A percentile compares a stretch with the other conserved stretches of the same genome.
Conservation (phyloP, 2,329 filamentous ascomycete species). For the Arthroderma uncinatum region DNA sequence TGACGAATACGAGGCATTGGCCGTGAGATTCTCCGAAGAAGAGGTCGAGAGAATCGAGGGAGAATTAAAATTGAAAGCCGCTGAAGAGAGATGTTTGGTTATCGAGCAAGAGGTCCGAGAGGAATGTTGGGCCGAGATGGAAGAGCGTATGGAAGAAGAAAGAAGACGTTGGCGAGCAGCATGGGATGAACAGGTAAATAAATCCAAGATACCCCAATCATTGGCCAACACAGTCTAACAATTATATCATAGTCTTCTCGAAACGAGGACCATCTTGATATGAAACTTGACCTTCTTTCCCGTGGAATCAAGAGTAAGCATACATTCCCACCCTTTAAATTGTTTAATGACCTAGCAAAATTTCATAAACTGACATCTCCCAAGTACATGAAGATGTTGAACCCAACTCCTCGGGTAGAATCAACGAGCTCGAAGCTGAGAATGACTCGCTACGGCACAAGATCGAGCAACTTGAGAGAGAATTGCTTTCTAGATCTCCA, state of each 20-base stretch:
- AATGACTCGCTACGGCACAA: conserved; percentile 59
- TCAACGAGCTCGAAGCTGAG: conserved; percentile 57
- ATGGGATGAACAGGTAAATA: conserved; percentile 57
- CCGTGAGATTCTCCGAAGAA: conserved; percentile 58
- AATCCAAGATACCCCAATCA: neutral
- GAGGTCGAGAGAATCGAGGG: conserved; percentile 57
- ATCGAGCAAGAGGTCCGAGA: conserved; percentile 79
- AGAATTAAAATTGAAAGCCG: conserved; percentile 60
- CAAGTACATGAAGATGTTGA: conserved; percentile 39
- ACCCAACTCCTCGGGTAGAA: conserved; percentile 44
- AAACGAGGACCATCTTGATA: conserved; percentile 74
- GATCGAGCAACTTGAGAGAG: conserved; percentile 53
- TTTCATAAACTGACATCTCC: neutral
- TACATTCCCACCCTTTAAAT: conserved; percentile 11
- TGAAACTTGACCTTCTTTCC: conserved; percentile 67
- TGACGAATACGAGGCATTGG: conserved; percentile 65
- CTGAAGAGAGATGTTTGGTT: conserved; percentile 53
- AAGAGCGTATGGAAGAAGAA: conserved; percentile 62
- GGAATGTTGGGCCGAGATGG: conserved; percentile 80
- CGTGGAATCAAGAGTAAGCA: conserved; percentile 42
- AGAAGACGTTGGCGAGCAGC: conserved; percentile 69
- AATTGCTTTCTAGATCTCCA: conserved; percentile 53
- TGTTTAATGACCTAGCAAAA: neutral
- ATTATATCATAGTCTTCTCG: conserved; percentile 44
- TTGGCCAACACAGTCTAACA: neutral